Evolutionary conservation across 352 stramenopile species (phyloP), one percentile per base, ranked within the genome.

Genomic region (Aphanomyces cochlioides): DNA sequence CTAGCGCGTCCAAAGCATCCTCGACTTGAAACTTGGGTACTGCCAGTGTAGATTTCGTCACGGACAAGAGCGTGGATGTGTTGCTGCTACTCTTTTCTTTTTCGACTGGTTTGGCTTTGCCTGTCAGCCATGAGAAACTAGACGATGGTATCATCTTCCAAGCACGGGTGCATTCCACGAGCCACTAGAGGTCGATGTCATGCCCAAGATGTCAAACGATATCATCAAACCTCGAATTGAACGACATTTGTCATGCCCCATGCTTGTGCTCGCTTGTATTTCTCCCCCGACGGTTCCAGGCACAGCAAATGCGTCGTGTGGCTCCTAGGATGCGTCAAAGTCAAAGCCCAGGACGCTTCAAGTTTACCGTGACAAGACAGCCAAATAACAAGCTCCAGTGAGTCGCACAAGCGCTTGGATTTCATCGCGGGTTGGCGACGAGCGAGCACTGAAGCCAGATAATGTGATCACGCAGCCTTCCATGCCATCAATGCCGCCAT

Each of bases 271-370:
- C 89, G 91, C 73, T 94, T 90, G 74, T 86, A 95, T 63, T 95
- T 95, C 56, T 95, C 88, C 13, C 88, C 88, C 10, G 78, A 83
- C 1, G 81, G 71, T 77, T 93, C 88, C 57, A 84, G 83, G 65
- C 86, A 94, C 6, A 95, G 67, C 50, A 95, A 71, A 50, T 95
- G 88, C 17, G 86, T 94, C 0, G 88, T 93, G 68, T 95, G 83
- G 1, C 83, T 90, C 47, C 53, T 67, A 58, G 21, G 7, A 28
- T 28, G 2, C 28, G 28, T 28, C 15, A 70, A 47, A 36, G 28
- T 28, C 7, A 53, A 12, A 47, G 3, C 15, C 17, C 43, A 17
- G 21, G 50, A 19, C 7, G 36, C 50, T 13, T 58, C 19, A 58
- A 61, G 43, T 37, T 19, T 17, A 67, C 56, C 86, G 74, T 36